phyloP scores from a whole-genome alignment of 805 yeast genomes.

The Wickerhamiella galacta region DNA sequence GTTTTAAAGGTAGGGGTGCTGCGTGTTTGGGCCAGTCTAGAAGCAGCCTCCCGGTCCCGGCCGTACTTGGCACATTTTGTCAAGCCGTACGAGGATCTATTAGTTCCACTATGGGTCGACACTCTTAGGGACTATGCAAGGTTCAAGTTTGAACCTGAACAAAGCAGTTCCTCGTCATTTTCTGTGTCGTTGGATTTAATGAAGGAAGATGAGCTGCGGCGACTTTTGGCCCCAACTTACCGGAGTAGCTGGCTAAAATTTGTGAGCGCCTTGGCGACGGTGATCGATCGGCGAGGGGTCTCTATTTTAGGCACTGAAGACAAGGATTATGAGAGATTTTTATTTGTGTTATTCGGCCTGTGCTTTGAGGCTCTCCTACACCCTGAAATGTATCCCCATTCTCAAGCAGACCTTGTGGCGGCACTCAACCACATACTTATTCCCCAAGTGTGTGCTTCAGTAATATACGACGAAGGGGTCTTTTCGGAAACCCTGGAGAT shows the following conservation, averaged over 20 bases:
- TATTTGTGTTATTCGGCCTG: constrained; percentile 67
- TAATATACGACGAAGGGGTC: constrained; percentile 47
- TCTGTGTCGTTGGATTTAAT: constrained; percentile 21
- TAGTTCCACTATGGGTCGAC: constrained; percentile 68
- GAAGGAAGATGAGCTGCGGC: constrained; percentile 20
- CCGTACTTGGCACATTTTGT: constrained; percentile 25
- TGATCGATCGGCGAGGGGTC: constrained; percentile 35
- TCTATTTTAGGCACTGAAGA: constrained; percentile 38
- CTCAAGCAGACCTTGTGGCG: constrained; percentile 23
- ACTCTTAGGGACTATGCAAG: constrained; percentile 59
- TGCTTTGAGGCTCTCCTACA: constrained; percentile 56
- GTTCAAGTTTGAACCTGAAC: constrained; percentile 36
- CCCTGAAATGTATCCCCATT: constrained; percentile 1
- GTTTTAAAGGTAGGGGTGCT: constrained; percentile 24
- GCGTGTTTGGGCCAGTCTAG: constrained; percentile 28
- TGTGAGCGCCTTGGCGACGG: constrained; percentile 54
- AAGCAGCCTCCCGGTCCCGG: constrained; percentile 15
- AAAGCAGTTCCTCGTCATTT: constrained; percentile 12
- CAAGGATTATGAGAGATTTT: constrained; percentile 28
- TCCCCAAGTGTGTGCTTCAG: constrained; percentile 37
- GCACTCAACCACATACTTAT: constrained; percentile 42
- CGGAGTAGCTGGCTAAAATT: constrained; percentile 59
- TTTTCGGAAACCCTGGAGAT: constrained; percentile 63
- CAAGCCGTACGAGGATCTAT: constrained; percentile 36
- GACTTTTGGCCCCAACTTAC: constrained; percentile 31